Conservation (phyloP, 1,139 yeast genomes). For the Yamadazyma trypodendri region DNA sequence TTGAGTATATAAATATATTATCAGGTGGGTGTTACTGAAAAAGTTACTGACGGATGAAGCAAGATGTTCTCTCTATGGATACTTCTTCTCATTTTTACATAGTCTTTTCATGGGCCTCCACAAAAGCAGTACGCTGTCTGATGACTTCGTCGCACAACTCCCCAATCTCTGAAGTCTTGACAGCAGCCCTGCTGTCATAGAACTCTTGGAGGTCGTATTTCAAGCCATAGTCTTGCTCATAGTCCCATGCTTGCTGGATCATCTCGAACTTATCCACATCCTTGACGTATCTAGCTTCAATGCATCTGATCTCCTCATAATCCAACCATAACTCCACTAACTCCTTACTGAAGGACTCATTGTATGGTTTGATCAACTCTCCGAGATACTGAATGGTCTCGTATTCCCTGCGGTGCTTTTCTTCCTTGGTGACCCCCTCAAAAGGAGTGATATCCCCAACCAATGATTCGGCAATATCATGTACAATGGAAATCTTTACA, state of each 20-base stretch:
- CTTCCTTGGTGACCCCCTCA: conserved; percentile 63
- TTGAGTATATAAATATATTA: not conserved
- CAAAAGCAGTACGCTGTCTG: conserved; percentile 45
- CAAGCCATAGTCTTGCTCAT: conserved; percentile 65
- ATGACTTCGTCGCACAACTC: conserved; percentile 69
- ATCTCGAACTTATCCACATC: conserved; percentile 94
- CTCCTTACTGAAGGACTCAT: conserved; percentile 61
- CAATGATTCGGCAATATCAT: conserved; percentile 90
- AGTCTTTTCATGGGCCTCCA: not conserved
- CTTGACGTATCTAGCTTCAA: conserved; percentile 87
- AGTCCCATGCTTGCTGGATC: conserved; percentile 87
- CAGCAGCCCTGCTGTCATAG: conserved; percentile 57
- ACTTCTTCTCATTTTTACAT: too few relatives aligned
- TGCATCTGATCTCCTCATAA: conserved; percentile 78
- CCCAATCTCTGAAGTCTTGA: conserved; percentile 72
- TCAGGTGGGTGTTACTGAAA: too few relatives aligned
- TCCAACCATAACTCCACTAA: conserved; percentile 80
- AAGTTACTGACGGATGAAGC: too few relatives aligned
- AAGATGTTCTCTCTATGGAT: too few relatives aligned
- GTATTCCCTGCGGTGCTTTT: conserved; percentile 79
- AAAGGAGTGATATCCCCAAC: conserved; percentile 96
- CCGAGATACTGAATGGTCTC: conserved; percentile 70
- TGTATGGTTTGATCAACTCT: conserved; percentile 61
- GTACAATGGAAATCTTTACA: conserved; percentile 83
- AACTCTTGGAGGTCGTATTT: conserved; percentile 66